Percentiles rank a stretch among this genome's conserved stretches.
phyloP scores from a whole-genome alignment of 305 asterid species.

The Euphrasia arctica region DNA sequence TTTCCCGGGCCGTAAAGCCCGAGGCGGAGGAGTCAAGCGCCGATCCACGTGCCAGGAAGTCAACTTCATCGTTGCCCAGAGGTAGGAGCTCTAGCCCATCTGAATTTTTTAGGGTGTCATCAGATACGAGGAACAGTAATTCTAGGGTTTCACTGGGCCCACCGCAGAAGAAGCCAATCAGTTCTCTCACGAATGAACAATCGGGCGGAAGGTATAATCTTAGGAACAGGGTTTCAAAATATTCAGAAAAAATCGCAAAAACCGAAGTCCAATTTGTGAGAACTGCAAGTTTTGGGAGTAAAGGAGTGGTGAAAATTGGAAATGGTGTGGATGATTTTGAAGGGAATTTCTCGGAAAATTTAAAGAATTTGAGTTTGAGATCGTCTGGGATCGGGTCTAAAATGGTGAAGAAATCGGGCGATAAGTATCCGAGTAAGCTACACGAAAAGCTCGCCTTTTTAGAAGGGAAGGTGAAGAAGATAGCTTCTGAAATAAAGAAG shows the following conservation, averaged over 20 bases:
- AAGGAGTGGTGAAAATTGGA: constrained; percentile 30
- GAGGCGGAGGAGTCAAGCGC: constrained; percentile 23
- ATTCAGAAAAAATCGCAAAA: constrained; percentile 23
- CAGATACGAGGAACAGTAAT: constrained; percentile 36
- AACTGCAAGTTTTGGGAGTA: constrained; percentile 23
- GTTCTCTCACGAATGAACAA: constrained; percentile 25
- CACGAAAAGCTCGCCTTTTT: constrained; percentile 73
- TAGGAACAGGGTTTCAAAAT: constrained; percentile 30
- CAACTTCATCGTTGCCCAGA: constrained; percentile 58
- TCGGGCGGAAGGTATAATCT: constrained; percentile 27
- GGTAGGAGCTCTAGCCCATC: constrained; percentile 84
- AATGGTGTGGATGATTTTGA: constrained; percentile 19
- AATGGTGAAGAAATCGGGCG: constrained; percentile 22
- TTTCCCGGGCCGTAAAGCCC: constrained; percentile 51
- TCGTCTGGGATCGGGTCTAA: constrained; percentile 26
- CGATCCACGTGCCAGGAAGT: constrained; percentile 47
- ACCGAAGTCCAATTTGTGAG: constrained; percentile 15
- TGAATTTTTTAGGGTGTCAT: constrained; percentile 43
- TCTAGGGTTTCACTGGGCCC: constrained; percentile 38
- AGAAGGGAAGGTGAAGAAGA: constrained; percentile 80
- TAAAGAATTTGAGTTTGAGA: constrained; percentile 25
- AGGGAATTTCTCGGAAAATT: constrained; percentile 17
- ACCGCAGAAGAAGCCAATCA: constrained; percentile 21
- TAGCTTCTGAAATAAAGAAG: constrained; percentile 68
- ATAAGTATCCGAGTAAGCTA: constrained; percentile 53